Evolutionary conservation across 2,329 filamentous ascomycete species (phyloP), one percentile per base, ranked within the genome.

Genomic region (Aspergillus ibericus): DNA sequence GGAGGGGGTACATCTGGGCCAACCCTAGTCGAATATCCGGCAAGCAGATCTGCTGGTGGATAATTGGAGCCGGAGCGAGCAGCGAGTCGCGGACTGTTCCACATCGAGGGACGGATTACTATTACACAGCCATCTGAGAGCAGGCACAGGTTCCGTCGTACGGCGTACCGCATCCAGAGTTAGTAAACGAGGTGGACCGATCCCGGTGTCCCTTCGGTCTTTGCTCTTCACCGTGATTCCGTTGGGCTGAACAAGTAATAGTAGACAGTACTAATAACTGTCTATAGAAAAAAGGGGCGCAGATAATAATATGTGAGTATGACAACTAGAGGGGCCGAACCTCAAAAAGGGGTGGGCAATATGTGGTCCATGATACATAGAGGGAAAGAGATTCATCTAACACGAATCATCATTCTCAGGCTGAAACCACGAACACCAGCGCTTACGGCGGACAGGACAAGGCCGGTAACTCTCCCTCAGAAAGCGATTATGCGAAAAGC

Each of bases 151-250:
- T 40, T 44, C 50, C 51, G 51, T 44, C 40, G n/a, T 29, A 44
- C 51, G 50, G 35, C 42, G 25, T 16, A 40, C 20, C 50, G 35
- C 35, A 53, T 32, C 35, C 25, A 38, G 35, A 40, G 16, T 18
- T 38, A 6, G 25, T 40, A 53, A 40, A 40, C 36, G 36, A 53
- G 50, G 50, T 53, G 50, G 50, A 53, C 35, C 50, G 50, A 53
- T 22, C 9, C 36, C 34, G 20, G 38, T 29, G 42, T 32, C 18
- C 5, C 35, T 29, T 20, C 38, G 35, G 49, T 25, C 15, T 52
- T 25, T 29, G 32, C 49, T 52, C 35, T 42, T 52, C 49, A 53
- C 50, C 36, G 50, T 53, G 50, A 42, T 29, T 32, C n/a, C 44
- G 7, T 27, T 48, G 8, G 44, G 22, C 42, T n/a, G 15, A n/a